These are phyloP conservation scores for Yamadazyma paraphyllophila DNA, from an alignment of 805 yeast species.

Conservation along the genomic window DNA sequence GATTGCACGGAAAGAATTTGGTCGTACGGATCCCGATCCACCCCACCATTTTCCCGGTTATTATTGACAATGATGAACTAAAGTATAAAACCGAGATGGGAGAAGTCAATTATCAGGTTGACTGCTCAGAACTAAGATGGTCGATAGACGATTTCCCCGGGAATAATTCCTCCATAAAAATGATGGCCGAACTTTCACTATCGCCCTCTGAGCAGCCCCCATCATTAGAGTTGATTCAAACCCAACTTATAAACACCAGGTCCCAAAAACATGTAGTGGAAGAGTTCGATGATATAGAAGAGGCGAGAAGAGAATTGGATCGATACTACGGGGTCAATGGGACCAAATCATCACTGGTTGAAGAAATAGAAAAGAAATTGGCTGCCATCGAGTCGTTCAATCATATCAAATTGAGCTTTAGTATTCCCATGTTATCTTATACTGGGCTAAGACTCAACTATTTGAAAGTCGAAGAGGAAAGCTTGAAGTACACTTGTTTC, in stretches of 20 bases:
- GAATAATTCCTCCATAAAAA: constrained; percentile 41
- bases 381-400: constrained; percentile 15
- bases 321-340: constrained; percentile 38
- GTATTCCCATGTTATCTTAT: constrained; percentile 50
- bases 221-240: neutral
- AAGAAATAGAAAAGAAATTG: constrained; percentile 15
- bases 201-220: constrained; percentile 14
- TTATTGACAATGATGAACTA: constrained; percentile 34
- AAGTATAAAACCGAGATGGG: constrained; percentile 74
- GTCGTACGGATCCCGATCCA: constrained; percentile 33
- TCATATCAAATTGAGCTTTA: constrained; percentile 29
- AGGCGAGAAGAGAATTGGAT: constrained; percentile 29
- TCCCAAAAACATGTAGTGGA: constrained; percentile 1
- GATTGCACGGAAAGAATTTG: constrained; percentile 31
- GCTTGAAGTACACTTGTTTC: constrained; percentile 61
- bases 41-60: constrained; percentile 29
- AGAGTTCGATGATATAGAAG: constrained; percentile 24
- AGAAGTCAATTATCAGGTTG: constrained; percentile 66
- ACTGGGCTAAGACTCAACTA: constrained; percentile 68
- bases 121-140: constrained; percentile 72
- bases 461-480: constrained; percentile 62
- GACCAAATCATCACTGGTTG: constrained; percentile 26
- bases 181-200: constrained; percentile 51
- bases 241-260: neutral
- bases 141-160: constrained; percentile 66